A percentile compares a stretch with the other conserved stretches of the same genome.
These are phyloP conservation scores for Blepharisma stoltei DNA, from an alignment of 73 alveolate genomes.

Conservation along the genomic window DNA sequence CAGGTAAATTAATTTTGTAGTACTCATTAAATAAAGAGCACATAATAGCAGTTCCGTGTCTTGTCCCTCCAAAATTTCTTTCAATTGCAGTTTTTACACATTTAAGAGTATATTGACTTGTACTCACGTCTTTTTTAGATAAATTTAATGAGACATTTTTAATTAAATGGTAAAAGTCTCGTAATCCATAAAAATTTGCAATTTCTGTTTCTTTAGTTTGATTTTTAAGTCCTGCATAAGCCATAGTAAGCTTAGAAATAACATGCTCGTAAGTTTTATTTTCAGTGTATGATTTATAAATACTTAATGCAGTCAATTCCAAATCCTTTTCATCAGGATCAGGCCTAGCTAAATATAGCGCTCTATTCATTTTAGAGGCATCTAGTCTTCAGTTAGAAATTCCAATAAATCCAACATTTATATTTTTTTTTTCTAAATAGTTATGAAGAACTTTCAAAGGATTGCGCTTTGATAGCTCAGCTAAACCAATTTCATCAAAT, in stretches of 20 bases:
- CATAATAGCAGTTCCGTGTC: not conserved
- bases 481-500: slow-evolving; percentile 35
- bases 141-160: slow-evolving; percentile 43
- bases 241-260: slow-evolving; percentile 39
- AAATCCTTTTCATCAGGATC: slow-evolving; percentile 62
- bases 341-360: slow-evolving; percentile 58
- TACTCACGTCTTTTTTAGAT: slow-evolving; percentile 24
- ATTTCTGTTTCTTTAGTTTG: slow-evolving; percentile 18
- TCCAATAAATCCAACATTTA: slow-evolving; percentile 29
- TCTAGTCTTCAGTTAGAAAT: slow-evolving; percentile 26
- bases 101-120: slow-evolving; percentile 17
- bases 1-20: not conserved
- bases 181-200: slow-evolving; percentile 57
- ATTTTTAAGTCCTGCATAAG: slow-evolving; percentile 40
- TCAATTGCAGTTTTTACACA: slow-evolving; percentile 36
- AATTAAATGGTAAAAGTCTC: slow-evolving; percentile 64
- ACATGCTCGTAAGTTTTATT: slow-evolving; percentile 28
- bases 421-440: slow-evolving; percentile 20
- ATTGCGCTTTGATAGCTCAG: slow-evolving; percentile 22
- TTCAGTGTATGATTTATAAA: slow-evolving; percentile 43
- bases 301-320: slow-evolving; percentile 37
- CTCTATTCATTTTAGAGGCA: slow-evolving; percentile 39
- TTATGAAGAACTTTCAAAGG: slow-evolving; percentile 30
- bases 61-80: slow-evolving; percentile 57
- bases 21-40: not conserved